phyloP scores from a whole-genome alignment of 805 yeast genomes.

The Candida loeiensis region DNA sequence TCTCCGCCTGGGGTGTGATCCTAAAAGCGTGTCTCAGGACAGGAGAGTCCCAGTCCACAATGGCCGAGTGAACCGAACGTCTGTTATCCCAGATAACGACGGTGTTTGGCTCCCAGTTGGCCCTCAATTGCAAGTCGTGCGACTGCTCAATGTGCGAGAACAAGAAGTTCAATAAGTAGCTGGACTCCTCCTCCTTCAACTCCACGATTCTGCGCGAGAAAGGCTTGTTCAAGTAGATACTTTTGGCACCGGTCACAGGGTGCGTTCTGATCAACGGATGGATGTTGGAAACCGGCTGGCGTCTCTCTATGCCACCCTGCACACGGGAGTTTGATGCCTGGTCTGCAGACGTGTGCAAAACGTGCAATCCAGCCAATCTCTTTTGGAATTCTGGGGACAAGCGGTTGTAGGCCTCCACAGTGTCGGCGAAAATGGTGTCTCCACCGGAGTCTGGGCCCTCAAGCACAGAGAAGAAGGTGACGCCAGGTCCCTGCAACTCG shows the following conservation, averaged over 20 bases:
- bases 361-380: constrained; percentile 31
- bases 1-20: constrained; percentile 36
- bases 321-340: constrained; percentile 27
- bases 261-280: constrained; percentile 36
- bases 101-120: constrained; percentile 35
- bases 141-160: constrained; percentile 31
- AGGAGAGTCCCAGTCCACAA: constrained; percentile 35
- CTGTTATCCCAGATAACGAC: constrained; percentile 38
- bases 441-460: constrained; percentile 40
- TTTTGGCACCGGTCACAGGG: constrained; percentile 32
- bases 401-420: constrained; percentile 35
- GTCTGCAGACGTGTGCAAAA: constrained; percentile 31
- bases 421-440: constrained; percentile 36
- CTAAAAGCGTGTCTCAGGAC: constrained; percentile 35
- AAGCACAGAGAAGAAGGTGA: constrained; percentile 31
- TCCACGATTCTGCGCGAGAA: constrained; percentile 35
- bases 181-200: constrained; percentile 34
- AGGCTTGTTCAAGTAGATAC: constrained; percentile 30
- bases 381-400: constrained; percentile 34
- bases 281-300: constrained; percentile 31
- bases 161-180: constrained; percentile 27
- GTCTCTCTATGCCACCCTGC: constrained; percentile 32
- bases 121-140: constrained; percentile 36
- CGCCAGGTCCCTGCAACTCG: constrained; percentile 35
- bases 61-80: constrained; percentile 32